phyloP scores from a whole-genome alignment of 192 early-diverging fungal species.

The Coemansia sp. region DNA sequence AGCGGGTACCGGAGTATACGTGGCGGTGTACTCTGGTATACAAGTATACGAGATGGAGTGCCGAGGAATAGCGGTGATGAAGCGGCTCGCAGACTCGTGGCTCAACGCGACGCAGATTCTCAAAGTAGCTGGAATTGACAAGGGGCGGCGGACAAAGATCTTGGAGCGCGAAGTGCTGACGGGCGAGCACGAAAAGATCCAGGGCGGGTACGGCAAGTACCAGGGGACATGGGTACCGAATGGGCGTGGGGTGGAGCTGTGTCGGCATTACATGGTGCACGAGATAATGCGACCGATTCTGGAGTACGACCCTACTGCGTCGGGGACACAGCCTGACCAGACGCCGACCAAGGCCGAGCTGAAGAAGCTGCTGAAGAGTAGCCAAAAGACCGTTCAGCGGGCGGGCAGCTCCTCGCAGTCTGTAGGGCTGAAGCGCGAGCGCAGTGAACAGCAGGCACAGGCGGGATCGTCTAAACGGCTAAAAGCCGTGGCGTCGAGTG shows the following conservation, averaged over 20 bases:
- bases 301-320: conserved; percentile 71
- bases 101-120: conserved; percentile 98
- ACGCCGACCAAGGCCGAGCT: conserved; percentile 63
- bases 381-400: conserved; percentile 21
- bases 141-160: conserved; percentile 89
- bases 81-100: conserved; percentile 81
- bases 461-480: not conserved
- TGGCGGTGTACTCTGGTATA: conserved; percentile 91
- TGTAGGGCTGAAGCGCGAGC: conserved; percentile 17
- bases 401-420: not conserved
- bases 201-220: conserved; percentile 99
- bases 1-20: conserved; percentile 62
- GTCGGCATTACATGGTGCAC: conserved; percentile 79
- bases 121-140: conserved; percentile 95
- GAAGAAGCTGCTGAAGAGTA: conserved; percentile 32
- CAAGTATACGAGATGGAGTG: conserved; percentile 96
- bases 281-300: conserved; percentile 75
- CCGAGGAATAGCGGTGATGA: conserved; percentile 76
- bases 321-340: conserved; percentile 52
- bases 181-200: conserved; percentile 92
- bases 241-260: conserved; percentile 78
- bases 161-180: conserved; percentile 90
- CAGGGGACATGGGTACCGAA: conserved; percentile 95
- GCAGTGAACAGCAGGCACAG: not conserved
- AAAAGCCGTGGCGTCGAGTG: conserved; percentile 16